These are phyloP conservation scores for Cydonia oblonga DNA, from an alignment of 331 rosid species.

Conservation along the genomic window DNA sequence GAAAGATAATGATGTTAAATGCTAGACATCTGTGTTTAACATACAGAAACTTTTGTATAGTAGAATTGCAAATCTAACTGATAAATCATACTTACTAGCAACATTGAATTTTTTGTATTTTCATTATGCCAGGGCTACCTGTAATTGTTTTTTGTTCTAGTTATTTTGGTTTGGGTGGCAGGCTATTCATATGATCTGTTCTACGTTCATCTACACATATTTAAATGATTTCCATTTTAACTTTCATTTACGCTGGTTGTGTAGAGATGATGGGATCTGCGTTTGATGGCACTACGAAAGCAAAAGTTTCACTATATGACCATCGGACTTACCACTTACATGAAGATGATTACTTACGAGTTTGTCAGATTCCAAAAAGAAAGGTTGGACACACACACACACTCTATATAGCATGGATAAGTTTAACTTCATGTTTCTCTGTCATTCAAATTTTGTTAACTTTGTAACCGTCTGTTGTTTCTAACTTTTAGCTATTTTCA, in stretches of 20 bases:
- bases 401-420: neutral
- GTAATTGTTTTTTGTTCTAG: neutral
- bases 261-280: conserved; percentile 67
- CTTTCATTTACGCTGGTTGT: conserved; percentile 9
- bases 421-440: neutral
- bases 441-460: neutral
- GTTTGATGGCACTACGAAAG: conserved; percentile 12
- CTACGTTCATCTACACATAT: neutral
- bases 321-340: conserved; percentile 43
- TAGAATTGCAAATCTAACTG: neutral
- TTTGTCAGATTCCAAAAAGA: conserved; percentile 88
- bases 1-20: neutral
- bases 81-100: neutral
- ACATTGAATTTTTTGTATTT: neutral
- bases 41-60: neutral
- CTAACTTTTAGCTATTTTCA: conserved; percentile 21
- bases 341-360: conserved; percentile 68
- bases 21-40: neutral
- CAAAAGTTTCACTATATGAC: conserved; percentile 38
- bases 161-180: neutral
- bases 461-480: conserved; percentile 8
- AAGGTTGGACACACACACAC: conserved; percentile 37
- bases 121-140: neutral
- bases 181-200: neutral
- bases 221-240: neutral